Base-by-base conservation (phyloP, 495 filamentous ascomycete genomes). In the Aspergillus heteromorphus region DNA sequence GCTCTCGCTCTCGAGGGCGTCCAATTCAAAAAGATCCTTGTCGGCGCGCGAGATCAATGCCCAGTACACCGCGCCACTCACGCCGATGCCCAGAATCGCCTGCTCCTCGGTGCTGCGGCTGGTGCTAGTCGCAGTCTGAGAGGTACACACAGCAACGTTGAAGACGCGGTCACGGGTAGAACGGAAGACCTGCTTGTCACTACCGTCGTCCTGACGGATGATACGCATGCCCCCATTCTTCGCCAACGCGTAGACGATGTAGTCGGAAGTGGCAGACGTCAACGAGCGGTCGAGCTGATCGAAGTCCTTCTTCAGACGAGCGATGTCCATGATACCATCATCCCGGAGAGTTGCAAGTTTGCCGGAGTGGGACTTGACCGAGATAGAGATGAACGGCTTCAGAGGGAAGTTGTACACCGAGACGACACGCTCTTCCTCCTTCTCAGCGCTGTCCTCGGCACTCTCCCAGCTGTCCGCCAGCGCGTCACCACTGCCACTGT, bases 31-130 rank as follows among this genome's bases (percentile, higher is more conserved):
- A 34, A 85, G 72, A 58, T 93, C 90, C 53, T 85, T 86, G 18
- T 83, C 81, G 10, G 81, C 78, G 45, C 86, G 83, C 40, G 80
- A 80, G 57, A 93, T 82, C 58, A 86, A 74, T 13, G 88, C 82
- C 87, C 93, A 99, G 70, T 96, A 96, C 2, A 97, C 91, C 8
- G 91, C 84, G 7, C 95, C 95, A 65, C 90, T 95, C 58, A 97
- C 83, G 52, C 91, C 92, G 55, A 92, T 97, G 31, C 86, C 95
- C 53, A 99, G 84, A 47, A 99, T 81, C 23, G 87, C 82, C 62
- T 96, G 90, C 45, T 83, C 83, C 34, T 74, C 73, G 9, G 74
- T 72, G 6, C 73, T 59, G n/a, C 51, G 47, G 11, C 67, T 67
- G 29, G 55, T 53, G 11, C 67, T 67, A 30, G 55, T 53, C 9